Evolutionary conservation across 192 early-diverging fungal genomes (phyloP), one percentile per base, ranked within the genome.

Genomic region (Dispira parvispora): DNA sequence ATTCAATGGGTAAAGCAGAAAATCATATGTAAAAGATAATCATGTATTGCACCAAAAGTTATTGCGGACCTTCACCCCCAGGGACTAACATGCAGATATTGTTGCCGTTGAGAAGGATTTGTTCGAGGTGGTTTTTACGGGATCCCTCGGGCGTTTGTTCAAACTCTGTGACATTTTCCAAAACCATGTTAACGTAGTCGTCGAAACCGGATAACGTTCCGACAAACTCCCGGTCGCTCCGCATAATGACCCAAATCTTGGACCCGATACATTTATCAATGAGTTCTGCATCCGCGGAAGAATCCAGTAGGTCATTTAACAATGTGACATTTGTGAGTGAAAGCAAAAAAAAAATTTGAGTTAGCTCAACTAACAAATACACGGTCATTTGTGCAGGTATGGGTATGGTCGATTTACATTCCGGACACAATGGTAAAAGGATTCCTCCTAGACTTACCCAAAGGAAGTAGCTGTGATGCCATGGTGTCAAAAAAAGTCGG

Each of bases 121-220:
- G 89, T 32, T 90, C 82, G 49, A 92, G 75, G 49, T 89, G 83
- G 55, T 80, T 87, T 5, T 81, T 77, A 62, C 85, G 84, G 54
- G 80, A 74, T 45, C 86, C 87, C 54, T 91, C 84, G 20, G 77
- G 73, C 0, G 90, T 90, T 60, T 87, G 88, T 18, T 44, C 18
- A 8, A 13, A 94, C 77, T 99, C 94, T 28, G 91, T 96, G 43
- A 96, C 96, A 62, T 99, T 85, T 62, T 95, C 88, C 61, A 99
- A 71, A 5, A 99, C 93, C 96, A 99, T 96, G 74, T 96, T 97
- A 66, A 96, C 94, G 78, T 84, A 99, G 74, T 99, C 96, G 68
- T 99, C 96, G 73, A 99, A 99, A n/a, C 91, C 92, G 4, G 92
- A 76, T 62, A 99, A 78, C 18, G 89, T 94, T 11, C 96, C 96